These are phyloP conservation scores for Heliamphora ciliata DNA, from an alignment of 179 eudicot genomes.

Conservation along the genomic window DNA sequence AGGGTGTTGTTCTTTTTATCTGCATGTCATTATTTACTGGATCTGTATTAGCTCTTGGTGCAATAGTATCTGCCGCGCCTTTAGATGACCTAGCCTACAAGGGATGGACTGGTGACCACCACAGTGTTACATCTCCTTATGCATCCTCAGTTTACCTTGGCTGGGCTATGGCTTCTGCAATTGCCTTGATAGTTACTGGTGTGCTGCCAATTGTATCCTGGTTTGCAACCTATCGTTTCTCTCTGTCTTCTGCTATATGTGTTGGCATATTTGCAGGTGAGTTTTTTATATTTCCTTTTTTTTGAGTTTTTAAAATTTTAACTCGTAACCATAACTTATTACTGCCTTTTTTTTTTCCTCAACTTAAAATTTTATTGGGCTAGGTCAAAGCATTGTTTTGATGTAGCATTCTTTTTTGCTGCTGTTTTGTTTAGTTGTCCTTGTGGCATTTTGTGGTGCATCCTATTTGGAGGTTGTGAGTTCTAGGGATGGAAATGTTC, in stretches of 20 bases:
- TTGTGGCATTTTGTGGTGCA: conserved; percentile 82
- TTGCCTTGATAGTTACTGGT: conserved; percentile 71
- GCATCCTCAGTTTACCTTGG: conserved; percentile 79
- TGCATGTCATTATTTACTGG: conserved; percentile 63
- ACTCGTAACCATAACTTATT: background rate
- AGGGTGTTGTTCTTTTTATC: conserved; percentile 69
- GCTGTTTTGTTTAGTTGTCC: conserved; percentile 46
- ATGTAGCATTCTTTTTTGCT: conserved; percentile 4
- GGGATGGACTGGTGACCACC: conserved; percentile 54
- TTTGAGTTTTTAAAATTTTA: no score
- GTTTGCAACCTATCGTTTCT: conserved; percentile 95
- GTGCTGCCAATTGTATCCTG: conserved; percentile 83
- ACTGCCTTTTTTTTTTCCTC: background rate
- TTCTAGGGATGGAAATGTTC: conserved; percentile 55
- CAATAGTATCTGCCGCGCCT: conserved; percentile 76
- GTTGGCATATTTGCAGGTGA: conserved; percentile 78
- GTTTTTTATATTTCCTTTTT: background rate
- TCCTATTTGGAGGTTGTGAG: conserved; percentile 69
- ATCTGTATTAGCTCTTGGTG: conserved; percentile 86
- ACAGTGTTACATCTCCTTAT: conserved; percentile 62
- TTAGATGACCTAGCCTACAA: conserved; percentile 67
- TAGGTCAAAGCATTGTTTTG: conserved; percentile 8
- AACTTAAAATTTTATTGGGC: background rate
- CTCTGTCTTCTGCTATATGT: conserved; percentile 79
- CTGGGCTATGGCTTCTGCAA: conserved; percentile 88